phyloP scores from a whole-genome alignment of 75 land plant species.

The Cunninghamia lanceolata region DNA sequence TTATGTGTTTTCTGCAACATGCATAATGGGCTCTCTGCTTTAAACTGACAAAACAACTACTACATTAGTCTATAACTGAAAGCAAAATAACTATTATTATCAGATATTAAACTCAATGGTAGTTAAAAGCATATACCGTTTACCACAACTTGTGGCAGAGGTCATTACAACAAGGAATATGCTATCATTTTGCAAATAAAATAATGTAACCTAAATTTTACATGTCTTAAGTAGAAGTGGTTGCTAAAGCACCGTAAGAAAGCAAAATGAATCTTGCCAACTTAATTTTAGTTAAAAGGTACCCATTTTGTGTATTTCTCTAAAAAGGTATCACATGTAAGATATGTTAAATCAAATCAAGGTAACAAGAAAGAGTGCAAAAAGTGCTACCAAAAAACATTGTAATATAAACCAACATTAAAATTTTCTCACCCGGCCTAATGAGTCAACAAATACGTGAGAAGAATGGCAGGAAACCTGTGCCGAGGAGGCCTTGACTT shows the following conservation, averaged over 20 bases:
- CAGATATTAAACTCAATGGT: not conserved
- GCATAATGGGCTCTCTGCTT: not conserved
- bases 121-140: not conserved
- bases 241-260: not conserved
- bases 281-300: not conserved
- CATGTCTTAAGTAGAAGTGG: not conserved
- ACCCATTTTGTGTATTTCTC: not conserved
- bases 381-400: not conserved
- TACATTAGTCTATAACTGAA: not conserved
- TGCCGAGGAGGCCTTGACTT: conserved; percentile 57
- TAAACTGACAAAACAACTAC: not conserved
- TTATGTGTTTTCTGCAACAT: not conserved
- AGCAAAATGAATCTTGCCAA: not conserved
- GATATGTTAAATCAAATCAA: not conserved
- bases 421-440: conserved; percentile 76
- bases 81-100: not conserved
- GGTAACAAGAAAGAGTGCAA: not conserved
- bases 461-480: conserved; percentile 79
- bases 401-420: not conserved
- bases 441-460: conserved; percentile 63
- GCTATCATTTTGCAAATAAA: not conserved
- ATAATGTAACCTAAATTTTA: not conserved
- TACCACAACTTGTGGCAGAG: not conserved
- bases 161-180: not conserved
- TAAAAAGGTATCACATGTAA: not conserved